phyloP scores from a whole-genome alignment of 306 rosid genomes.

The Trifolium fragiferum region DNA sequence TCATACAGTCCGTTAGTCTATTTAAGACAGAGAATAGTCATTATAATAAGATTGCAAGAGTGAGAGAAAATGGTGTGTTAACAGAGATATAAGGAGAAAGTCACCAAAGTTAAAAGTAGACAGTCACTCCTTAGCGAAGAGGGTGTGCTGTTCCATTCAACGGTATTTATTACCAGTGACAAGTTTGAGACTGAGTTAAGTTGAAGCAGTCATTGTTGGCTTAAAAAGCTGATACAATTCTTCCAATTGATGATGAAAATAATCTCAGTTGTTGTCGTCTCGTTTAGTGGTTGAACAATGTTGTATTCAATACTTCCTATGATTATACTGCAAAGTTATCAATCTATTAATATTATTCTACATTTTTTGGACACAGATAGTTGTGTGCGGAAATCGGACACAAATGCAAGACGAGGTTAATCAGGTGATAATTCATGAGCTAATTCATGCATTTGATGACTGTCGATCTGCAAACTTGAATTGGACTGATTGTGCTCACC shows the following conservation, averaged over 20 bases:
- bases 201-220: background rate
- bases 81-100: background rate
- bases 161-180: background rate
- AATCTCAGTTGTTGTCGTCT: background rate
- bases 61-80: background rate
- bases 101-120: background rate
- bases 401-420: conserved; percentile 75
- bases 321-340: conserved; percentile 1
- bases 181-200: background rate
- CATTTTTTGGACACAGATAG: conserved; percentile 53
- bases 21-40: background rate
- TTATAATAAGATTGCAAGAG: background rate
- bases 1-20: background rate
- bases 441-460: conserved; percentile 87
- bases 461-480: conserved; percentile 81
- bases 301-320: background rate
- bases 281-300: background rate
- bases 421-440: conserved; percentile 80
- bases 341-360: conserved; percentile 16
- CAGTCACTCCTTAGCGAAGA: background rate
- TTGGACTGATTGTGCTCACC: conserved; percentile 92
- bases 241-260: background rate
- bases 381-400: conserved; percentile 73
- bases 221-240: conserved; percentile 1
- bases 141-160: background rate